These are phyloP conservation scores for rapeseed (Brassica napus) DNA, from an alignment of 345 rosid genomes.

Conservation along the genomic window Da-Ae NC_063446.1:9184501-9185000, in stretches of 20 bases:
- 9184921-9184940: not conserved
- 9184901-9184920: not conserved
- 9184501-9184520: not conserved
- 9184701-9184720: not conserved
- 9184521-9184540: not conserved
- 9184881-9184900: not conserved
- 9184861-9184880: not conserved
- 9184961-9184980: slow-evolving; percentile 30
- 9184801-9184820: not conserved
- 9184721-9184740: not conserved
- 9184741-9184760: not conserved
- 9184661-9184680: not conserved
- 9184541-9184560: not conserved
- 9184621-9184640: slow-evolving; percentile 23
- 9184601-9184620: slow-evolving; percentile 27
- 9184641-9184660: slow-evolving; percentile 32
- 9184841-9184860: slow-evolving; percentile 5
- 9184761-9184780: not conserved
- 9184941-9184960: not conserved
- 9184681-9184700: not conserved
- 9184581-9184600: slow-evolving; percentile 35
- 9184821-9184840: not conserved
- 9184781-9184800: not conserved
- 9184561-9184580: slow-evolving; percentile 22
- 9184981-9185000: not conserved